These are phyloP conservation scores for Geranium incanum DNA, from an alignment of 441 rosid genomes.

Conservation along the genomic window DNA sequence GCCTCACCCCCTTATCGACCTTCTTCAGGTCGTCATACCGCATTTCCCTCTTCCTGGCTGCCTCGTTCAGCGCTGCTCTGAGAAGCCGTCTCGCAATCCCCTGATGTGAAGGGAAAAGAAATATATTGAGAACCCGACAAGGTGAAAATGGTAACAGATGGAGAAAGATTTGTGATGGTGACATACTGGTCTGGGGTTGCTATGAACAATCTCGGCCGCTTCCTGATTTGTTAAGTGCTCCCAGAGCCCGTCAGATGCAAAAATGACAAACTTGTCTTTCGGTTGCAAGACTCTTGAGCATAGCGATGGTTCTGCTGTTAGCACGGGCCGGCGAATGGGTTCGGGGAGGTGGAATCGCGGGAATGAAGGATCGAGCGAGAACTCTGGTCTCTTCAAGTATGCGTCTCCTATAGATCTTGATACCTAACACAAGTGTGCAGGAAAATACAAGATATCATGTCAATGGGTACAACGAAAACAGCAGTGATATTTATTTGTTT, in stretches of 20 bases:
- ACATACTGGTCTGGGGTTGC: slow-evolving; percentile 61
- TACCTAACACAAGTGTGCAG: slow-evolving; percentile 41
- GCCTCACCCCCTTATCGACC: slow-evolving; percentile 53
- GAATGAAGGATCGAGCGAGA: slow-evolving; percentile 66
- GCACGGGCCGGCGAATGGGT: slow-evolving; percentile 59
- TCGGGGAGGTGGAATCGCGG: slow-evolving; percentile 73
- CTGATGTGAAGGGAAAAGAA: slow-evolving; percentile 22
- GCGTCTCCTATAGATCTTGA: slow-evolving; percentile 96
- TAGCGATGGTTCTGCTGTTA: slow-evolving; percentile 65
- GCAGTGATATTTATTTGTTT: too few species aligned
- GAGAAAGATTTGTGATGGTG: neutral
- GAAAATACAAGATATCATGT: slow-evolving; percentile 12
- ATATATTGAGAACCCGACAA: neutral
- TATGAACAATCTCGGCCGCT: slow-evolving; percentile 68
- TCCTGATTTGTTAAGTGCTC: slow-evolving; percentile 75
- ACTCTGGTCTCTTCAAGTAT: slow-evolving; percentile 73
- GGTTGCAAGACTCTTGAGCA: slow-evolving; percentile 47
- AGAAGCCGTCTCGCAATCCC: slow-evolving; percentile 76
- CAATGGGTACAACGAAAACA: slow-evolving; percentile 5
- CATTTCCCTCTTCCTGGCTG: slow-evolving; percentile 66
- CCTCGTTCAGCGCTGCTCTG: slow-evolving; percentile 56
- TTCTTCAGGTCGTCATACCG: slow-evolving; percentile 58
- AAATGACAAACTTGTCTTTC: slow-evolving; percentile 64
- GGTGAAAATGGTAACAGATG: neutral
- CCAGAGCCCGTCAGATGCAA: slow-evolving; percentile 97